Conservation (phyloP, 345 rosid genomes). For the Hevea brasiliensis region DNA sequence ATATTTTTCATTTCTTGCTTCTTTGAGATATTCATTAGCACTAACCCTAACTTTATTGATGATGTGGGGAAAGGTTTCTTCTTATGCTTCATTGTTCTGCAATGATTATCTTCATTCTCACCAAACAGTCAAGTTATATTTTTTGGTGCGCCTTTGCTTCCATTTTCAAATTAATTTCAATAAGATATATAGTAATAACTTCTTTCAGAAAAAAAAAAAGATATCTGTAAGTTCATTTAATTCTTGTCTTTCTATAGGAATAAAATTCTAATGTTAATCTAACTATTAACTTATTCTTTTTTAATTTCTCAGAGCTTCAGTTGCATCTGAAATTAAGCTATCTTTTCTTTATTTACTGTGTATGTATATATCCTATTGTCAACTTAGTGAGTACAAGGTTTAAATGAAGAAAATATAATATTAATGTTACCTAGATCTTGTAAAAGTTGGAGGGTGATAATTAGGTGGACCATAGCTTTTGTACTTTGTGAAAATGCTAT, state of each 20-base stretch:
- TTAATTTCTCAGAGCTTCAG: background rate
- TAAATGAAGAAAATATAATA: constrained; percentile 1
- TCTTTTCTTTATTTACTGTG: too few species aligned
- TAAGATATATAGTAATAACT: too few species aligned
- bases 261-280: too few species aligned
- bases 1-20: background rate
- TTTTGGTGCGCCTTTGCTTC: too few species aligned
- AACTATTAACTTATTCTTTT: background rate
- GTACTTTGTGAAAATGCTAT: constrained; percentile 34
- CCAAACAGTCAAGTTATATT: too few species aligned
- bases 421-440: constrained; percentile 12
- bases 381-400: constrained; percentile 6
- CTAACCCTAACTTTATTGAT: background rate
- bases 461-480: constrained; percentile 37
- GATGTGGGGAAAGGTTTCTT: background rate
- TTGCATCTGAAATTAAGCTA: background rate
- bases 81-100: background rate
- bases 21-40: background rate
- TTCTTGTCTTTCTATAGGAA: too few species aligned
- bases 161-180: too few species aligned
- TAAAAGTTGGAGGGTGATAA: constrained; percentile 23
- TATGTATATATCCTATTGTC: too few species aligned
- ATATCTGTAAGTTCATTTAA: too few species aligned
- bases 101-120: background rate
- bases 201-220: too few species aligned